phyloP scores from a whole-genome alignment of 2,329 filamentous ascomycete genomes.

The Tolypocladium endophyticum region DNA sequence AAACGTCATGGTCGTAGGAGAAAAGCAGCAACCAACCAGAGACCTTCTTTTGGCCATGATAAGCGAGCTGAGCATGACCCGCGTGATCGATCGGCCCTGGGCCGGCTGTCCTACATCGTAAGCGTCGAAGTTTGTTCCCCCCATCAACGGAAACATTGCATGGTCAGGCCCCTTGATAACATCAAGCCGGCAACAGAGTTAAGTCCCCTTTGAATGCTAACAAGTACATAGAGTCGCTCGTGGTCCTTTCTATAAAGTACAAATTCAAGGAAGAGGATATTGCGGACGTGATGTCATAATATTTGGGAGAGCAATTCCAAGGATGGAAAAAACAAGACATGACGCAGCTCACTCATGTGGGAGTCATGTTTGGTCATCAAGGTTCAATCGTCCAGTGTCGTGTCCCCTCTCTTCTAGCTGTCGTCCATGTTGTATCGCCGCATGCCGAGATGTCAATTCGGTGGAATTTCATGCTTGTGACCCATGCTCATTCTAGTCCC shows the following conservation, averaged over 20 bases:
- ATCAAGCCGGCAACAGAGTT: background rate
- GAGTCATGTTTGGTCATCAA: background rate
- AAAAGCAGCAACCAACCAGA: background rate
- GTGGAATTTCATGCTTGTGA: background rate
- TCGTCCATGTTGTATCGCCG: background rate
- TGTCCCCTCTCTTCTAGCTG: background rate
- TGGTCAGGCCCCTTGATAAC: background rate
- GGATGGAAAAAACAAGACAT: background rate
- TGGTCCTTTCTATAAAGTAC: background rate
- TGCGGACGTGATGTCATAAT: background rate
- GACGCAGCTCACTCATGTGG: background rate
- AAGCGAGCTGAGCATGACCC: background rate
- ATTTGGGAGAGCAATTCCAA: background rate
- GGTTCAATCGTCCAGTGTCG: background rate
- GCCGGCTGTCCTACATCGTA: background rate
- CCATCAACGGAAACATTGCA: background rate
- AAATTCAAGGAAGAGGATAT: background rate
- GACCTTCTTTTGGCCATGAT: background rate
- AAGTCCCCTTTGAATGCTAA: background rate
- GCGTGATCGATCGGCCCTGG: background rate
- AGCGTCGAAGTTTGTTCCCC: background rate
- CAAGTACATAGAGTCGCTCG: background rate
- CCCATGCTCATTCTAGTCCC: constrained; percentile 2
- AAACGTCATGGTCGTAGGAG: background rate
- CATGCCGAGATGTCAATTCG: background rate